phyloP scores from a whole-genome alignment of 2,329 filamentous ascomycete species.

The Cladosporium sp. region DNA sequence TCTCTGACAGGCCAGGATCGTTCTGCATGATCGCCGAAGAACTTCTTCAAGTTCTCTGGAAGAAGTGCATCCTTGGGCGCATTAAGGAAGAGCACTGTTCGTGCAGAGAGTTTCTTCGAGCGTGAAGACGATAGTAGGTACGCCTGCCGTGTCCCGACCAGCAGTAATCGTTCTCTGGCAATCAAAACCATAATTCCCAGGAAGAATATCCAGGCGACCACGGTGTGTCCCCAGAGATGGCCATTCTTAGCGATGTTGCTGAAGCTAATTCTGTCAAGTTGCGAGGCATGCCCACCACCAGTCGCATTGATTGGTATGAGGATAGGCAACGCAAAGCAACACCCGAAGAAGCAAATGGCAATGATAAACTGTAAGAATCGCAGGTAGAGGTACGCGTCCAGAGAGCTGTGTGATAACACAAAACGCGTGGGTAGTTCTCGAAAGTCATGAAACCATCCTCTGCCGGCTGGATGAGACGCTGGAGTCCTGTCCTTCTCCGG shows the following conservation, averaged over 20 bases:
- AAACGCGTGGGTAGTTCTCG: conserved; percentile 40
- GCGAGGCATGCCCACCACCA: conserved; percentile 27
- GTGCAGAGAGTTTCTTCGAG: conserved; percentile 42
- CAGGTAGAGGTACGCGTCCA: conserved; percentile 47
- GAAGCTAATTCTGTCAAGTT: conserved; percentile 31
- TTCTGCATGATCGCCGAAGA: conserved; percentile 36
- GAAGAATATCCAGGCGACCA: conserved; percentile 42
- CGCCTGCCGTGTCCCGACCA: conserved; percentile 47
- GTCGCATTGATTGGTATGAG: conserved; percentile 46
- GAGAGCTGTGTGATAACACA: conserved; percentile 45
- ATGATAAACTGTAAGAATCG: conserved; percentile 45
- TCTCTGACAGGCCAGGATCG: conserved; percentile 44
- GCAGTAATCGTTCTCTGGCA: conserved; percentile 43
- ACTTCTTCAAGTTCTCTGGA: conserved; percentile 27
- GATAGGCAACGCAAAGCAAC: conserved; percentile 43
- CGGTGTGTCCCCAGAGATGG: conserved; percentile 43
- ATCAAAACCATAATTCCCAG: conserved; percentile 38
- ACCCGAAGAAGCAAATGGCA: conserved; percentile 39
- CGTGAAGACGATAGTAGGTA: conserved; percentile 43
- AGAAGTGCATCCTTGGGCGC: conserved; percentile 35
- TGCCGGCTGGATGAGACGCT: conserved; percentile 20
- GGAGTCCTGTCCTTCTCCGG: conserved; percentile 31
- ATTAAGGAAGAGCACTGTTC: conserved; percentile 46
- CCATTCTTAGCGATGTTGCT: conserved; percentile 40
- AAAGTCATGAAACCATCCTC: conserved; percentile 48